Conservation (phyloP, 2,329 filamentous ascomycete genomes). For the Macrophomina pseudophaseolina region DNA sequence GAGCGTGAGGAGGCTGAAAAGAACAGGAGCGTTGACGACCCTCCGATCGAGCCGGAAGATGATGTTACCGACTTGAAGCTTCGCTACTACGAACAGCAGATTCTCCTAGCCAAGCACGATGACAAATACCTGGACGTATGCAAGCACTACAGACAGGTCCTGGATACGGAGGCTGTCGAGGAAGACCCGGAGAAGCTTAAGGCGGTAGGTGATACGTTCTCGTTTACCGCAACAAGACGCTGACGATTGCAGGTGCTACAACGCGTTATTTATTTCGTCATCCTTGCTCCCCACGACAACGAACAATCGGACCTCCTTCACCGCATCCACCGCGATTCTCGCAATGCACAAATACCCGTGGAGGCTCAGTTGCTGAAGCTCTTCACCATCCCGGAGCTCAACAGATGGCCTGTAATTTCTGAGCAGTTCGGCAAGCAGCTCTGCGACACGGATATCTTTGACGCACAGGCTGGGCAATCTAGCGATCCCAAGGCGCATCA, state of each 20-base stretch:
- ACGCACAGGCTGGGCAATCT: slow-evolving; percentile 66
- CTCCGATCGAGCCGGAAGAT: slow-evolving; percentile 77
- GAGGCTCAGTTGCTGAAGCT: slow-evolving; percentile 89
- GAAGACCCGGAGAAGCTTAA: slow-evolving; percentile 84
- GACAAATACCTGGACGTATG: slow-evolving; percentile 96
- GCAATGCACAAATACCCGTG: slow-evolving; percentile 75
- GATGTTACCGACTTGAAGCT: slow-evolving; percentile 97
- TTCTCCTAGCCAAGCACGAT: slow-evolving; percentile 93
- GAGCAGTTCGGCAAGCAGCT: slow-evolving; percentile 88
- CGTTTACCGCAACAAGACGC: neutral
- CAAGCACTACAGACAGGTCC: slow-evolving; percentile 96
- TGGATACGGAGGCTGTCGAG: slow-evolving; percentile 95
- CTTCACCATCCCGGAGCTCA: slow-evolving; percentile 94
- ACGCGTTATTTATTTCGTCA: slow-evolving; percentile 96
- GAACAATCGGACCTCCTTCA: slow-evolving; percentile 97
- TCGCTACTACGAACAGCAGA: slow-evolving; percentile 96
- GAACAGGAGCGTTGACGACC: slow-evolving; percentile 75
- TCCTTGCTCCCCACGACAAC: slow-evolving; percentile 96
- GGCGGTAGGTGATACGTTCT: slow-evolving; percentile 61
- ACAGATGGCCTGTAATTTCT: slow-evolving; percentile 96
- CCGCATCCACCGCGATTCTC: slow-evolving; percentile 83
- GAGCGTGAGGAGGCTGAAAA: slow-evolving; percentile 83
- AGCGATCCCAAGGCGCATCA: slow-evolving; percentile 79
- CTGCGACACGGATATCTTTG: slow-evolving; percentile 88
- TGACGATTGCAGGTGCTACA: slow-evolving; percentile 71